A percentile compares a stretch with the other conserved stretches of the same genome.
phyloP scores from a whole-genome alignment of 257 asterid species.

The Solanum dulcamara region DNA sequence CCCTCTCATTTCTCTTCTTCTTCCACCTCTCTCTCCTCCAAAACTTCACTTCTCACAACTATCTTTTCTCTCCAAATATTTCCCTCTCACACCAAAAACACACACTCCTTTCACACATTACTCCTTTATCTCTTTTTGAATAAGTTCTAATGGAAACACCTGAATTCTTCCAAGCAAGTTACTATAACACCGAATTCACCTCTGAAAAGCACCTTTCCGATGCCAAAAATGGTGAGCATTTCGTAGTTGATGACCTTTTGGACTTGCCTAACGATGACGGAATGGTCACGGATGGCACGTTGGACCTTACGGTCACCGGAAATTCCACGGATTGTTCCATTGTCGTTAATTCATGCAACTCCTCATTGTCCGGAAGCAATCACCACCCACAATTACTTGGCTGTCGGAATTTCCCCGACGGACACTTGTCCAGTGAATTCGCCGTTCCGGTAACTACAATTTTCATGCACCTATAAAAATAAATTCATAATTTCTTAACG shows the following conservation, averaged over 20 bases:
- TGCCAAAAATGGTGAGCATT: conserved; percentile 37
- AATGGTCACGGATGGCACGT: conserved; percentile 8
- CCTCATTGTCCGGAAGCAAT: conserved; percentile 23
- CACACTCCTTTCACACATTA: neutral
- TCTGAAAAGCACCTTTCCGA: conserved; percentile 30
- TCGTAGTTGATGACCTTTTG: conserved; percentile 68
- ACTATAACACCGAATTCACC: conserved; percentile 24
- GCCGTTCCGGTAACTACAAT: conserved; percentile 50
- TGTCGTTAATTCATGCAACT: conserved; percentile 43
- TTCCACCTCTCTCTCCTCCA: conserved; percentile 7
- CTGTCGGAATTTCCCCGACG: conserved; percentile 28
- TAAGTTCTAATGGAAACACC: conserved; percentile 38
- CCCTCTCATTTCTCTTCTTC: conserved; percentile 13
- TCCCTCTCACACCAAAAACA: conserved; percentile 11
- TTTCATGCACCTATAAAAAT: neutral
- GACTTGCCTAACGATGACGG: conserved; percentile 62
- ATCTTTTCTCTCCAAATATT: conserved; percentile 11
- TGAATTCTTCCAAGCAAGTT: conserved; percentile 32
- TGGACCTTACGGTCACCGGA: conserved; percentile 12
- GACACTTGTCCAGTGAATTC: conserved; percentile 51
- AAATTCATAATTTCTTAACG: neutral
- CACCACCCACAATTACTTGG: conserved; percentile 23
- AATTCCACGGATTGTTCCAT: conserved; percentile 31
- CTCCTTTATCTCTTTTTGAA: neutral
- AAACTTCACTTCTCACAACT: conserved; percentile 10